Percentiles rank a stretch among this genome's conserved stretches.
These are phyloP conservation scores for Taphrina populina DNA, from an alignment of 1,139 yeast species.

Conservation along the genomic window DNA sequence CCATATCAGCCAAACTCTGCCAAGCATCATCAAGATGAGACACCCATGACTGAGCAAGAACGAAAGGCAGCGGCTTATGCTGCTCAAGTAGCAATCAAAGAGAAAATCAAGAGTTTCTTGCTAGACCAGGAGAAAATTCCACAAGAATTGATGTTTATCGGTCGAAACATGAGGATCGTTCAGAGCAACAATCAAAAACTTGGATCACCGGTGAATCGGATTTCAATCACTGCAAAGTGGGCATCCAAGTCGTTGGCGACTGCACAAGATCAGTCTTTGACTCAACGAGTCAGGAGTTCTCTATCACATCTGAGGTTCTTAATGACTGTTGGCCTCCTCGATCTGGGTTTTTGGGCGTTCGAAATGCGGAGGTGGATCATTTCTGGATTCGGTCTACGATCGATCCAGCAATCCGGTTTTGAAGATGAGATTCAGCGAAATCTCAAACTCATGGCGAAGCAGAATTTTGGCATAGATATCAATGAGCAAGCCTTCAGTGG, in stretches of 20 bases:
- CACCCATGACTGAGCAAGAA: constrained; percentile 13
- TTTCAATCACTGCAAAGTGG: constrained; percentile 57
- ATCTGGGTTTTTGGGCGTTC: constrained; percentile 49
- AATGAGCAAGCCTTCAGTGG: constrained; percentile 24
- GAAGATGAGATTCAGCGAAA: constrained; percentile 54
- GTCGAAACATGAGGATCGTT: constrained; percentile 71
- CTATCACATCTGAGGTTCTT: constrained; percentile 46
- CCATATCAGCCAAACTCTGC: constrained; percentile 45
- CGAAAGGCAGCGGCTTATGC: constrained; percentile 43
- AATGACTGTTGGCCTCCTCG: constrained; percentile 50
- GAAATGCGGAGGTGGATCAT: constrained; percentile 50
- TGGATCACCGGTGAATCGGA: constrained; percentile 72
- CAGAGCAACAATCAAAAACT: constrained; percentile 65
- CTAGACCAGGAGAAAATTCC: constrained; percentile 68
- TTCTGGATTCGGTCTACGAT: constrained; percentile 38
- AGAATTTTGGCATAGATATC: constrained; percentile 38
- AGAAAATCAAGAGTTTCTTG: constrained; percentile 53
- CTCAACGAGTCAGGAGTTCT: constrained; percentile 20
- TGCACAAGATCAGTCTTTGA: constrained; percentile 14
- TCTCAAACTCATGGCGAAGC: constrained; percentile 43
- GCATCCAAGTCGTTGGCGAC: constrained; percentile 36
- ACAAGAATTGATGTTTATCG: constrained; percentile 60
- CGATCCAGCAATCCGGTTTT: constrained; percentile 47
- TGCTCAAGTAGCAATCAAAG: constrained; percentile 47
- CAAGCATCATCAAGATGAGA: background rate